Conservation (phyloP, 2,329 filamentous ascomycete species). For the Elsinoe fawcettii region DNA sequence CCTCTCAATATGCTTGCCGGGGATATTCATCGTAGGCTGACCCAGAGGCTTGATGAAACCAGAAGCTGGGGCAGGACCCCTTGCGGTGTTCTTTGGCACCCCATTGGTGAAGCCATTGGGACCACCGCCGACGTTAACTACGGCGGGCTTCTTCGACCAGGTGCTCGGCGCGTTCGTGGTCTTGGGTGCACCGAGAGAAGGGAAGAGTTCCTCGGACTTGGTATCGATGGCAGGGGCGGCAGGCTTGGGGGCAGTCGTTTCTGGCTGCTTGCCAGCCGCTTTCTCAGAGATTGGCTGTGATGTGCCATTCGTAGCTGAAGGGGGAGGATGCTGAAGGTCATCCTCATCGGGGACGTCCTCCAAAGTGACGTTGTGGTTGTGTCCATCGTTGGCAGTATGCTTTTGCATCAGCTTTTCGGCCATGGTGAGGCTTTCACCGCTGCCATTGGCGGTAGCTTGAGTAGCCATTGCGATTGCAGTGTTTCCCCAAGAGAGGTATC, state of each 20-base stretch:
- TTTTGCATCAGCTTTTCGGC: slow-evolving; percentile 48
- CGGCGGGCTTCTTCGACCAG: slow-evolving; percentile 64
- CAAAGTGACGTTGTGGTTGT: slow-evolving; percentile 55
- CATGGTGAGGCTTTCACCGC: slow-evolving; percentile 25
- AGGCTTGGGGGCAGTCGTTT: slow-evolving; percentile 23
- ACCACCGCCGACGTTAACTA: slow-evolving; percentile 37
- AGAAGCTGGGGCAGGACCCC: slow-evolving; percentile 56
- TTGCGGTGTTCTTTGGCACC: slow-evolving; percentile 40
- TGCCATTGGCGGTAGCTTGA: slow-evolving; percentile 15
- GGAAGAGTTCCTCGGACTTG: slow-evolving; percentile 84
- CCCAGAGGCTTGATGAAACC: slow-evolving; percentile 31
- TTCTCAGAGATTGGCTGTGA: slow-evolving; percentile 49
- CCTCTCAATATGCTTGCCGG: slow-evolving; percentile 72
- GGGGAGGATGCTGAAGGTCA: slow-evolving; percentile 51
- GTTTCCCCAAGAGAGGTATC: slow-evolving; percentile 13
- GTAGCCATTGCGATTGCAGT: slow-evolving; percentile 13
- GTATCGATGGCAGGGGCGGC: slow-evolving; percentile 56
- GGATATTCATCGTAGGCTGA: slow-evolving; percentile 52
- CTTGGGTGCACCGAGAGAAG: slow-evolving; percentile 74
- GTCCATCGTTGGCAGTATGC: slow-evolving; percentile 45
- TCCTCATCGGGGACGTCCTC: slow-evolving; percentile 81
- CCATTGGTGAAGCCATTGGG: slow-evolving; percentile 49
- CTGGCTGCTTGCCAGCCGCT: slow-evolving; percentile 60
- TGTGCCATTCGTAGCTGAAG: slow-evolving; percentile 37
- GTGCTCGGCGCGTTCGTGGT: slow-evolving; percentile 59